phyloP scores from a whole-genome alignment of 495 filamentous ascomycete species.

The Aspergillus egyptiacus region DNA sequence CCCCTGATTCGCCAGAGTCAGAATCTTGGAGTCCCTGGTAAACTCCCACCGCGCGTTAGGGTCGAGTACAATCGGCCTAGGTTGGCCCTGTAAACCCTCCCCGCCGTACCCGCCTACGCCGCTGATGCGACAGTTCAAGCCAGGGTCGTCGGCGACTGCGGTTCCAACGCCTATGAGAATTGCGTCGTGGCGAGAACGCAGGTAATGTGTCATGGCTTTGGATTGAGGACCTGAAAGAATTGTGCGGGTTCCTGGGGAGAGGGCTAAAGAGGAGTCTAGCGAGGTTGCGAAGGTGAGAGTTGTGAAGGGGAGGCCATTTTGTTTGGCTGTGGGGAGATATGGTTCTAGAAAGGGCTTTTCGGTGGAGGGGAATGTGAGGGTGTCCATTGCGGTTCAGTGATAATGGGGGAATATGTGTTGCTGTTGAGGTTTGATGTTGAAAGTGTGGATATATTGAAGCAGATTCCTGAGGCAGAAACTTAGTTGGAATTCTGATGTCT shows the following conservation, averaged over 20 bases:
- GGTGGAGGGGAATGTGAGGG: constrained; percentile 35
- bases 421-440: not conserved
- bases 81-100: constrained; percentile 49
- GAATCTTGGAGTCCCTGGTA: constrained; percentile 52
- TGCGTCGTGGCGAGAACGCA: constrained; percentile 74
- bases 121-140: constrained; percentile 68
- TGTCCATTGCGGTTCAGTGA: constrained; percentile 15
- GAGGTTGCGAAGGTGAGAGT: constrained; percentile 92
- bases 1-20: constrained; percentile 54
- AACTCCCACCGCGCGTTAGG: constrained; percentile 63
- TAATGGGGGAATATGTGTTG: not conserved
- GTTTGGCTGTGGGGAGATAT: constrained; percentile 27
- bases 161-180: constrained; percentile 87
- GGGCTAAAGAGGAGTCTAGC: constrained; percentile 69
- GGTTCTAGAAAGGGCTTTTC: constrained; percentile 37
- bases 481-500: not conserved
- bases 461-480: not conserved
- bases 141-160: constrained; percentile 76
- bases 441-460: not conserved
- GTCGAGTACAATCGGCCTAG: constrained; percentile 75
- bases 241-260: constrained; percentile 69
- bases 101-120: constrained; percentile 48
- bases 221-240: constrained; percentile 71
- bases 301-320: constrained; percentile 36
- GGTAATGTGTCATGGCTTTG: constrained; percentile 89